Conservation (phyloP, 108 stramenopile genomes). For the Schizochytrium sp. region DNA sequence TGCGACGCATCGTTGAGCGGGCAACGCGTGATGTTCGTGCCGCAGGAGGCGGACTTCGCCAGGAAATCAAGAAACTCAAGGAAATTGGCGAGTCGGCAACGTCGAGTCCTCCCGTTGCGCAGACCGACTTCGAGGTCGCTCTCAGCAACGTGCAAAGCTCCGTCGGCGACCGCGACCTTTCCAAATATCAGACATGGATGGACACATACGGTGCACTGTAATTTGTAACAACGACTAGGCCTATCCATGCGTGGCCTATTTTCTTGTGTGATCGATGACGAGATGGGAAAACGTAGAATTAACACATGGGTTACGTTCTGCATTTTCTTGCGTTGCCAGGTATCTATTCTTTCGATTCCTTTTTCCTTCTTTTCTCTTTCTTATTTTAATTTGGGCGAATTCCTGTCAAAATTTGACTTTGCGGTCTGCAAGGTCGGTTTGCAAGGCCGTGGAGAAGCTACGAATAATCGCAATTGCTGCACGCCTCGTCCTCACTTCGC, state of each 20-base stretch:
- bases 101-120: slow-evolving; percentile 33
- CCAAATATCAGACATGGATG: slow-evolving; percentile 51
- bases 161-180: slow-evolving; percentile 46
- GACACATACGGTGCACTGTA: slow-evolving; percentile 54
- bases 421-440: too few relatives aligned
- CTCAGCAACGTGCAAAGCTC: slow-evolving; percentile 41
- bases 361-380: too few relatives aligned
- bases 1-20: slow-evolving; percentile 47
- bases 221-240: background rate
- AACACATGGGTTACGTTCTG: too few relatives aligned
- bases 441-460: too few relatives aligned
- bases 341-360: too few relatives aligned
- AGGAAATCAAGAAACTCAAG: slow-evolving; percentile 36
- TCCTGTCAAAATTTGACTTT: too few relatives aligned
- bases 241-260: background rate
- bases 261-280: background rate
- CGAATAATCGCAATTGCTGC: too few relatives aligned
- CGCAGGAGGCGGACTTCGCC: slow-evolving; percentile 38
- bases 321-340: too few relatives aligned
- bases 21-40: slow-evolving; percentile 37
- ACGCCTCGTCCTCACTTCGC: too few relatives aligned
- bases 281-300: background rate
- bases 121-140: slow-evolving; percentile 31
- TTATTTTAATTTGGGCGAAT: too few relatives aligned
- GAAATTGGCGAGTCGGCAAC: slow-evolving; percentile 12